Evolutionary conservation across 2,329 filamentous ascomycete genomes (phyloP), one percentile per base, ranked within the genome.

Genomic region (Talaromyces sp.): DNA sequence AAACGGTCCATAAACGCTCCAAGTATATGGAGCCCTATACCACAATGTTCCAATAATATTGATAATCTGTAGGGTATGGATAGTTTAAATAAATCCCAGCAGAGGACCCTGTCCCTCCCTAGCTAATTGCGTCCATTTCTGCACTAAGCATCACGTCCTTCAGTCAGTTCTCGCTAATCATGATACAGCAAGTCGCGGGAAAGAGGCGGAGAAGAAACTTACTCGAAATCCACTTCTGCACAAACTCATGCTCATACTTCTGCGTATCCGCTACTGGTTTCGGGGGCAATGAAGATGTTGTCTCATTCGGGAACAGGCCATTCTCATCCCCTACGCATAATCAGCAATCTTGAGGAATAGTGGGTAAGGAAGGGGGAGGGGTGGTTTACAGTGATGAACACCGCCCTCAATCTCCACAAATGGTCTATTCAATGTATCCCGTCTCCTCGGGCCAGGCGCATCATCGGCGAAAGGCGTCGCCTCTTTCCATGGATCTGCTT

Each of bases 401-500:
- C 37, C 66, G 3, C 66, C 66, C 24, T 72, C 68, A 13, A 96
- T 92, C 54, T 94, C 73, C n/a, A 91, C 82, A 68, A 89, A 90
- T 0, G 91, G 91, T 78, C 93, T 84, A 57, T 82, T 83, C 0
- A 80, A 77, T 0, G 90, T 90, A 52, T 84, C 90, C 14, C 80
- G 76, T 22, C 90, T 31, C n/a, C 57, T 39, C 2, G 52, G 81
- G 35, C 81, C 77, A 0, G 82, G 80, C 0, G 87, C 83, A 1
- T 81, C 84, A n/a, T 87, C 84, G 0, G 87, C 88, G 59, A 94
- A 88, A 0, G 90, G 87, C 0, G 88, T 90, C 0, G 90, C 90
- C 0, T 87, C 86, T 19, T 89, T 85, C 92, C 92, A 96, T 0
- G 92, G 91, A 72, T 96, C 92, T 64, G 86, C 85, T 67, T 91